Conservation (phyloP, 345 rosid species). For the Viola odorata region DNA sequence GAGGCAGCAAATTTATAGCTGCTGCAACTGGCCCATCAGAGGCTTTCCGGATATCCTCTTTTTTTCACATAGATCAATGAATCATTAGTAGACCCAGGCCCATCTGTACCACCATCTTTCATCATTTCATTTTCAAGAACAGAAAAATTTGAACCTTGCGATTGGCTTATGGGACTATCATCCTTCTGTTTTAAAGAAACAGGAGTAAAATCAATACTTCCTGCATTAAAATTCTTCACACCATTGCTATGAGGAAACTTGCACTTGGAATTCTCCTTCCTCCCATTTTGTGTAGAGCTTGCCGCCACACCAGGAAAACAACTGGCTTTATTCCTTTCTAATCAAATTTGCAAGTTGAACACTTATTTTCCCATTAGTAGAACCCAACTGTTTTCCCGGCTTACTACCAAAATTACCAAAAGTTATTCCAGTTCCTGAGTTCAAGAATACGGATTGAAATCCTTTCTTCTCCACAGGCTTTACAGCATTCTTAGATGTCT, state of each 20-base stretch:
- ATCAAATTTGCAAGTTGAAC: constrained; percentile 29
- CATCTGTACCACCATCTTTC: constrained; percentile 21
- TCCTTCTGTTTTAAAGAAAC: constrained; percentile 35
- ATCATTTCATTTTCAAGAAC: constrained; percentile 35
- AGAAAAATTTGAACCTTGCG: constrained; percentile 42
- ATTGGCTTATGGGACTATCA: constrained; percentile 27
- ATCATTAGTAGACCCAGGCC: constrained; percentile 8
- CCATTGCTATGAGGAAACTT: constrained; percentile 37
- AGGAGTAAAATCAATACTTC: constrained; percentile 27
- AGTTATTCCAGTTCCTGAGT: constrained; percentile 32
- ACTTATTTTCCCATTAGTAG: constrained; percentile 27
- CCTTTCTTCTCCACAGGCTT: constrained; percentile 35
- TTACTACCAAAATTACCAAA: constrained; percentile 33
- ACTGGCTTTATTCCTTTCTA: constrained; percentile 25
- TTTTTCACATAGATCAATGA: constrained; percentile 19
- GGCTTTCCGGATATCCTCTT: constrained; percentile 28
- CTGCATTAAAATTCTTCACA: constrained; percentile 30
- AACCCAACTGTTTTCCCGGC: constrained; percentile 20
- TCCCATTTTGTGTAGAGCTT: constrained; percentile 43
- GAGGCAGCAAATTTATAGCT: constrained; percentile 45
- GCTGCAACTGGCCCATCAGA: constrained; percentile 30
- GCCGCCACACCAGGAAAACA: constrained; percentile 15
- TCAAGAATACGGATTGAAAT: constrained; percentile 51
- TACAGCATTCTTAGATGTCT: constrained; percentile 36
- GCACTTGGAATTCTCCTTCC: constrained; percentile 14